Percentiles rank a stretch among this genome's conserved stretches.
Evolutionary conservation across 2,329 filamentous ascomycete species (phyloP).

Genomic region (Alternaria triticimaculans): DNA sequence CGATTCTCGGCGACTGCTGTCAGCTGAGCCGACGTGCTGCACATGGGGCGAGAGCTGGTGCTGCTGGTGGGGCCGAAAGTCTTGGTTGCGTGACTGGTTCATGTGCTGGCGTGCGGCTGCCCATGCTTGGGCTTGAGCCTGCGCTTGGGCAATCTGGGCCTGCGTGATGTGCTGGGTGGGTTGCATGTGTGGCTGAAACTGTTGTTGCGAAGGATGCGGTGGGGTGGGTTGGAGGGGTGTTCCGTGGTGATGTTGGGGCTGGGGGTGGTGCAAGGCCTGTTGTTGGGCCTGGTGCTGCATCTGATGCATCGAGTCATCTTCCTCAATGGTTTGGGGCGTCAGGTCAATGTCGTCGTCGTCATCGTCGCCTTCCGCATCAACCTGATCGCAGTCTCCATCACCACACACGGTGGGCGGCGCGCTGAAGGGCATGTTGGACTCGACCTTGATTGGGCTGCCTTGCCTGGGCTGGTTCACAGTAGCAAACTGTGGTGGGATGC

Average conservation of each 20-base stretch:
- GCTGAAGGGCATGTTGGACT: conserved; percentile 34
- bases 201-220: conserved; percentile 36
- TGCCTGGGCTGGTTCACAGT: conserved; percentile 23
- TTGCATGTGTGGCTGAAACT: conserved; percentile 36
- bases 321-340: conserved; percentile 35
- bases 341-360: conserved; percentile 44
- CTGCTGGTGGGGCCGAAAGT: conserved; percentile 39
- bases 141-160: conserved; percentile 34
- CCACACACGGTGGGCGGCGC: conserved; percentile 40
- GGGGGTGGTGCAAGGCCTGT: conserved; percentile 15
- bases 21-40: conserved; percentile 40
- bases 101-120: conserved; percentile 46
- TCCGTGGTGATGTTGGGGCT: conserved; percentile 23
- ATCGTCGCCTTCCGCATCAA: conserved; percentile 47
- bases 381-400: conserved; percentile 37
- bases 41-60: conserved; percentile 35
- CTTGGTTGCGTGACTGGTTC: conserved; percentile 45
- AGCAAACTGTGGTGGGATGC: conserved; percentile 34
- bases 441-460: conserved; percentile 27
- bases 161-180: conserved; percentile 37
- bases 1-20: conserved; percentile 39
- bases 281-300: conserved; percentile 18
- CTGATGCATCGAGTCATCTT: conserved; percentile 27
- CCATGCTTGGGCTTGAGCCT: conserved; percentile 39
- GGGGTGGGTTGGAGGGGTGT: conserved; percentile 42